Percentiles rank a stretch among this genome's conserved stretches.
phyloP scores from a whole-genome alignment of 768 basidiomycete species.

The Agrocybe chaxingu region DNA sequence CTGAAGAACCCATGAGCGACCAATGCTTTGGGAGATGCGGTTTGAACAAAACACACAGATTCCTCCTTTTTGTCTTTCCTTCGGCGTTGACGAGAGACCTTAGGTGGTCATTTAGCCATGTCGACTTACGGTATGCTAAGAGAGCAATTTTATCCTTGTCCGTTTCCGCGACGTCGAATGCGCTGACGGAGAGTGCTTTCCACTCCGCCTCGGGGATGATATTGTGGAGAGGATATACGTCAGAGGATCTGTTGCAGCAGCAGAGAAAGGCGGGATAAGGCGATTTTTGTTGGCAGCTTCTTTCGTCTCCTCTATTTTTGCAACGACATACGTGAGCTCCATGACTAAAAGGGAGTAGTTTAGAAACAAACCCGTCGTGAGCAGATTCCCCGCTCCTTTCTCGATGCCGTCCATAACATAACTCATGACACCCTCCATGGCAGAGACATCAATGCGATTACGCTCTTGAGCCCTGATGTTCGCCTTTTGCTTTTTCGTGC shows the following conservation, averaged over 20 bases:
- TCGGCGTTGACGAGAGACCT: slow-evolving; percentile 38
- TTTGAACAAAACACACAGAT: slow-evolving; percentile 44
- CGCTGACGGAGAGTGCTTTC: slow-evolving; percentile 58
- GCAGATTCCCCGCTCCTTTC: slow-evolving; percentile 63
- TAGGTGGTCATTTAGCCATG: slow-evolving; percentile 74
- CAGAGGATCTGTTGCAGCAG: slow-evolving; percentile 63
- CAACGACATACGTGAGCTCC: slow-evolving; percentile 4
- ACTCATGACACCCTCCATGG: slow-evolving; percentile 81
- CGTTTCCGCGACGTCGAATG: slow-evolving; percentile 50
- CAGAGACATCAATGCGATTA: slow-evolving; percentile 84
- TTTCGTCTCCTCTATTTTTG: slow-evolving; percentile 59
- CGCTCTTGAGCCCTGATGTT: slow-evolving; percentile 83
- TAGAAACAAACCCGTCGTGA: slow-evolving; percentile 57
- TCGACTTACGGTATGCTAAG: slow-evolving; percentile 59
- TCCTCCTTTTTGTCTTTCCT: slow-evolving; percentile 54
- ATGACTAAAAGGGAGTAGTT: background rate
- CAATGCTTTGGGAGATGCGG: background rate
- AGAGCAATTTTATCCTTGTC: slow-evolving; percentile 48
- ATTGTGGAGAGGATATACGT: slow-evolving; percentile 69
- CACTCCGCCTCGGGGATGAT: slow-evolving; percentile 83
- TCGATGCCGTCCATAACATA: slow-evolving; percentile 85
- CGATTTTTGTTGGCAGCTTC: slow-evolving; percentile 60
- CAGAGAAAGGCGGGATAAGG: slow-evolving; percentile 73
- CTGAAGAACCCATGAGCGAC: slow-evolving; percentile 31
- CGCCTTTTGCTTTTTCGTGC: slow-evolving; percentile 90